Conservation (phyloP, 306 rosid species). For the Fragaria ananassa region DNA sequence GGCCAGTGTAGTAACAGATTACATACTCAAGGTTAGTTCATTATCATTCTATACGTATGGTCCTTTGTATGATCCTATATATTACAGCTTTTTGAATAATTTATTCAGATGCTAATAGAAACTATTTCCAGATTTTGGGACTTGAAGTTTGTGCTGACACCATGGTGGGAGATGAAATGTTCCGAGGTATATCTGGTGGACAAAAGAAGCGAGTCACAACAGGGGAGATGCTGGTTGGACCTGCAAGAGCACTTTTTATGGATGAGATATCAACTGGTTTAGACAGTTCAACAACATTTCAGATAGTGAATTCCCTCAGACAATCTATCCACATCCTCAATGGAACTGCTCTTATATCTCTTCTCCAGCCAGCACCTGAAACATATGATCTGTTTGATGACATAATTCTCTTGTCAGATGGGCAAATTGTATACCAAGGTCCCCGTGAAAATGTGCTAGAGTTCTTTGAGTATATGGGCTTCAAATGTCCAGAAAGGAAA, state of each 20-base stretch:
- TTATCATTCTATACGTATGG: neutral
- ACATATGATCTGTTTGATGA: conserved; percentile 54
- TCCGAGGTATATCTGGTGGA: conserved; percentile 53
- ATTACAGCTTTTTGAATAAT: neutral
- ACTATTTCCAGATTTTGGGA: conserved; percentile 34
- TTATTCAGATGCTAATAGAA: neutral
- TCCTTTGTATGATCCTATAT: neutral
- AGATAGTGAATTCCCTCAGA: conserved; percentile 43
- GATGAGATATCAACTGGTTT: conserved; percentile 61
- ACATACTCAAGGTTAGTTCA: conserved; percentile 56
- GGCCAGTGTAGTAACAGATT: conserved; percentile 66
- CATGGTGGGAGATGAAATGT: conserved; percentile 49
- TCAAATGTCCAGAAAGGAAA: conserved; percentile 54
- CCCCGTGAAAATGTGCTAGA: conserved; percentile 48
- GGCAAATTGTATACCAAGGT: conserved; percentile 52
- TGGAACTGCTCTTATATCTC: conserved; percentile 49
- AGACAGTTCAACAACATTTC: conserved; percentile 56
- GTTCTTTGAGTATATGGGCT: conserved; percentile 44
- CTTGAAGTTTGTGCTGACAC: conserved; percentile 53
- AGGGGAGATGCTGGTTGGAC: conserved; percentile 63
- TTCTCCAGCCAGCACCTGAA: conserved; percentile 61
- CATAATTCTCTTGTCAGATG: conserved; percentile 51
- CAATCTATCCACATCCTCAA: conserved; percentile 45
- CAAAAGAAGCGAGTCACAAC: conserved; percentile 55
- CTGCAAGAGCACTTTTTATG: conserved; percentile 48